These are phyloP conservation scores for Mallotus repandus DNA, from an alignment of 441 rosid species.

Conservation along the genomic window DNA sequence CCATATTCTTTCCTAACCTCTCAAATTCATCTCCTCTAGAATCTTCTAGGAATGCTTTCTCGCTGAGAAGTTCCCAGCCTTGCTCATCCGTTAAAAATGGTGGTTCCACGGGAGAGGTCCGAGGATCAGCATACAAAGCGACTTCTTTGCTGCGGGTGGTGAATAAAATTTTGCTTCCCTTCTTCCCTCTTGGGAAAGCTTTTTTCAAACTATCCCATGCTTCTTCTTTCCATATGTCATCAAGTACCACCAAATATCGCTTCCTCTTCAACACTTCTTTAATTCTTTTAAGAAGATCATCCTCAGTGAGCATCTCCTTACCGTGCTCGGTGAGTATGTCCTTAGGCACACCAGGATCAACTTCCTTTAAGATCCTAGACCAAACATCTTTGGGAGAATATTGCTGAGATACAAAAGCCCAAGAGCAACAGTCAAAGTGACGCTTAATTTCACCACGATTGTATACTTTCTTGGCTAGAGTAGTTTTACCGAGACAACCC, in stretches of 20 bases:
- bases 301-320: conserved; percentile 26
- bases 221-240: conserved; percentile 33
- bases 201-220: conserved; percentile 25
- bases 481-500: conserved; percentile 31
- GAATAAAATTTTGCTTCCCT: conserved; percentile 32
- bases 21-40: background rate
- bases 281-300: conserved; percentile 20
- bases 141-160: conserved; percentile 29
- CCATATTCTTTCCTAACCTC: conserved; percentile 13
- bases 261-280: conserved; percentile 19
- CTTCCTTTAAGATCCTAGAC: conserved; percentile 19
- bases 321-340: conserved; percentile 12
- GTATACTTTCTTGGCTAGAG: conserved; percentile 20
- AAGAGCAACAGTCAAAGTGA: conserved; percentile 30
- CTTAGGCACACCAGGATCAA: no score
- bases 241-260: conserved; percentile 38
- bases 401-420: conserved; percentile 37
- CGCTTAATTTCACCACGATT: background rate
- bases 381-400: conserved; percentile 23
- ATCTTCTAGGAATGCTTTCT: conserved; percentile 22
- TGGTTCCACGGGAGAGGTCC: conserved; percentile 23
- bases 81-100: conserved; percentile 23
- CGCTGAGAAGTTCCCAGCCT: conserved; percentile 32
- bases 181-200: conserved; percentile 23
- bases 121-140: conserved; percentile 28